Percentiles rank a stretch among this genome's conserved stretches.
Evolutionary conservation across 495 filamentous ascomycete species (phyloP).

Genomic region (Tuber umbilicatum): DNA sequence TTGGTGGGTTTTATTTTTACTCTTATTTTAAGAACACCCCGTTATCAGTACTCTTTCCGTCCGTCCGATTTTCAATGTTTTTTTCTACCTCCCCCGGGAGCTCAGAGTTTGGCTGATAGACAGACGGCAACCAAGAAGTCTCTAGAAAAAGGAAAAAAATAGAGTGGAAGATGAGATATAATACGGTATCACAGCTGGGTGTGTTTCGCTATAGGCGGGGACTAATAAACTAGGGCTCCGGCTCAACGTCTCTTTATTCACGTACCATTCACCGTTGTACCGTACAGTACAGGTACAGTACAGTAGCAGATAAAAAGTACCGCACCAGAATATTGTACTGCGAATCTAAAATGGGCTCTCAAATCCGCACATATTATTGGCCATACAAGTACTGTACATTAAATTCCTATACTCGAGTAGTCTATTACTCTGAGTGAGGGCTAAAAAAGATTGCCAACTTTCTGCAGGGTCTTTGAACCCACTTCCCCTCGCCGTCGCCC

Average conservation of each 20-base stretch:
- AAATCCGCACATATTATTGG: no score
- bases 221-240: no score
- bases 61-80: background rate
- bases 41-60: constrained; percentile 18
- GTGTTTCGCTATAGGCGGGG: background rate
- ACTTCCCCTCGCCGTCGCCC: no score
- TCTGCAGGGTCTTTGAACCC: background rate
- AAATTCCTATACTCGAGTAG: no score
- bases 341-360: no score
- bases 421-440: background rate
- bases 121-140: background rate
- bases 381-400: no score
- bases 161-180: background rate
- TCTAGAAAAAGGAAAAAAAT: background rate
- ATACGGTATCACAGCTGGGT: background rate
- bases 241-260: no score
- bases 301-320: no score
- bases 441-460: background rate
- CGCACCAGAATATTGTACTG: no score
- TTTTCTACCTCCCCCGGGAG: background rate
- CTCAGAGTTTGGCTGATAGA: background rate
- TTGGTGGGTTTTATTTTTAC: background rate
- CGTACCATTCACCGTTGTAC: no score
- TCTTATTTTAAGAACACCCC: constrained; percentile 10
- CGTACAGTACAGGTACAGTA: no score